These are phyloP conservation scores for Pleoardoris graminearum DNA, from an alignment of 2,329 filamentous ascomycete genomes.

Conservation along the genomic window DNA sequence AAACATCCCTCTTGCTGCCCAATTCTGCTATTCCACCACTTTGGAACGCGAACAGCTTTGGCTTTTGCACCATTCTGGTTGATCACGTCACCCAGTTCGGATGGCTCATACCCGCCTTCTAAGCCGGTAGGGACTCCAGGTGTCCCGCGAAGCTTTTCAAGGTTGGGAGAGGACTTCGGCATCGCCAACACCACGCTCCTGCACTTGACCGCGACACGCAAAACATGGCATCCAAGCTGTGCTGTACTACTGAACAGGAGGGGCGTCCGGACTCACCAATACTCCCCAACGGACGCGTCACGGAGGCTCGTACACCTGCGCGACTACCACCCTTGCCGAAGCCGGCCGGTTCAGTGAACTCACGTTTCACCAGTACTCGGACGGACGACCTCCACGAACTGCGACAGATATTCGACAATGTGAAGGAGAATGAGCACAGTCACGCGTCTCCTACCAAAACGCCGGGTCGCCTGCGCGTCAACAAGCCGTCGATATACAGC, in stretches of 20 bases:
- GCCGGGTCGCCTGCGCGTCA: constrained; percentile 23
- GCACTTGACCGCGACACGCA: neutral
- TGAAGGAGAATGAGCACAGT: constrained; percentile 17
- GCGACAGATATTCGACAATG: constrained; percentile 39
- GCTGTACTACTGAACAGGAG: constrained; percentile 39
- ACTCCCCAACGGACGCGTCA: constrained; percentile 39
- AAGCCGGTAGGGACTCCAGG: constrained; percentile 12
- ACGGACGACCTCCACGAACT: constrained; percentile 41
- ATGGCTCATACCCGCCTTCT: constrained; percentile 1
- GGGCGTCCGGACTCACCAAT: constrained; percentile 32
- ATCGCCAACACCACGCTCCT: constrained; percentile 3
- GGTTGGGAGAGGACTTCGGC: neutral
- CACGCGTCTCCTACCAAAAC: constrained; percentile 19
- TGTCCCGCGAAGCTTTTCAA: neutral
- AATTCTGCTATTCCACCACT: too few relatives aligned
- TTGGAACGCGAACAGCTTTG: too few relatives aligned
- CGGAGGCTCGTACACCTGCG: constrained; percentile 27
- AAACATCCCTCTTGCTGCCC: too few relatives aligned
- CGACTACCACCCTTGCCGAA: constrained; percentile 31
- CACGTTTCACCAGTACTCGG: constrained; percentile 35
- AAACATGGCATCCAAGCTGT: constrained; percentile 39
- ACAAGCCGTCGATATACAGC: constrained; percentile 34
- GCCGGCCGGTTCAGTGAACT: constrained; percentile 21
- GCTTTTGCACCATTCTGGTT: neutral
- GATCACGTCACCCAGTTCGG: too few relatives aligned